Evolutionary conservation across 352 stramenopile species (phyloP).

Genomic region (Phytopythium kandeliae): DNA sequence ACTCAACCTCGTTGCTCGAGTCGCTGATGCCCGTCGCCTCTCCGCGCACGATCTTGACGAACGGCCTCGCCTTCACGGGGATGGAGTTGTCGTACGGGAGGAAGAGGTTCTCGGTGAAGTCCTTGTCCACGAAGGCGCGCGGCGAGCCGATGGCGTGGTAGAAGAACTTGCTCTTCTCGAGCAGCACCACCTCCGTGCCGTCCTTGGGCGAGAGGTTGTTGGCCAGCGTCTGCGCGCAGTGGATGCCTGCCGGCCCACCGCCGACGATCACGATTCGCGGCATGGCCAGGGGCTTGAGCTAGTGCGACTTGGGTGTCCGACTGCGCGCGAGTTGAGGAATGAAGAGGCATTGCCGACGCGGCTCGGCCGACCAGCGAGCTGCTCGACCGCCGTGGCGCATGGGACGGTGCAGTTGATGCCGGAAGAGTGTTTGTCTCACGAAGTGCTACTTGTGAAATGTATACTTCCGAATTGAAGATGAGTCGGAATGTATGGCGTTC

Average conservation of each 20-base stretch:
- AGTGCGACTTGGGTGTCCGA: not conserved
- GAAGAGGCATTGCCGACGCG: too few relatives aligned
- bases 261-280: slow-evolving; percentile 47
- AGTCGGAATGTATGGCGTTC: too few relatives aligned
- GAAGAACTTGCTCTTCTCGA: slow-evolving; percentile 29
- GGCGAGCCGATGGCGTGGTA: slow-evolving; percentile 28
- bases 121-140: slow-evolving; percentile 25
- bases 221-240: slow-evolving; percentile 29
- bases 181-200: slow-evolving; percentile 30
- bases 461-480: too few relatives aligned
- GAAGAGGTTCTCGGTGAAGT: slow-evolving; percentile 25
- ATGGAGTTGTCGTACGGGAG: slow-evolving; percentile 31
- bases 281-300: too few relatives aligned
- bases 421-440: too few relatives aligned
- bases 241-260: slow-evolving; percentile 35
- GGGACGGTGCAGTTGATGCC: too few relatives aligned
- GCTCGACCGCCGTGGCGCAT: too few relatives aligned
- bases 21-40: slow-evolving; percentile 16
- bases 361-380: too few relatives aligned
- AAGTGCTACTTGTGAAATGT: too few relatives aligned
- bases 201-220: slow-evolving; percentile 22
- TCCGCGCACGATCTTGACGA: slow-evolving; percentile 17
- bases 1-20: slow-evolving; percentile 14
- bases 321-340: too few relatives aligned
- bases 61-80: slow-evolving; percentile 5